Evolutionary conservation across 2,329 filamentous ascomycete species (phyloP).

Genomic region (Ophiocordyceps camponoti-rufipedis): DNA sequence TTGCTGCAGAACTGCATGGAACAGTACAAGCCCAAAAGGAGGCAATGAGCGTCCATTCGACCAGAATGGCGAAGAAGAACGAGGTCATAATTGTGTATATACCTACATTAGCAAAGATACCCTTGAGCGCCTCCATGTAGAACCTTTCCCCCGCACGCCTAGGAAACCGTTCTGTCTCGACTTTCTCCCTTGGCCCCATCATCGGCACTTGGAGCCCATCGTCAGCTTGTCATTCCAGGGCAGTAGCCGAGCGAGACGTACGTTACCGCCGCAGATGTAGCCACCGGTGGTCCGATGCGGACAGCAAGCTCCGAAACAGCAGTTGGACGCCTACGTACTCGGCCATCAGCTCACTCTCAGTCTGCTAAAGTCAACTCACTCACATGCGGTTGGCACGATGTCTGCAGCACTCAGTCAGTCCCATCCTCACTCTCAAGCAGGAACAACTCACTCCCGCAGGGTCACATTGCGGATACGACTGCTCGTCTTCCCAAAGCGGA

Average conservation of each 20-base stretch:
- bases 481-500: background rate
- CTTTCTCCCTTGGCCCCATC: background rate
- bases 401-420: background rate
- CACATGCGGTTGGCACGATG: background rate
- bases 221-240: background rate
- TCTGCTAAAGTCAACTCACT: background rate
- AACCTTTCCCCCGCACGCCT: too few species aligned
- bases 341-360: background rate
- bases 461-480: background rate
- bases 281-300: background rate
- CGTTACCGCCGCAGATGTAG: background rate
- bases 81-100: background rate
- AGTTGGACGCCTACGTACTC: background rate
- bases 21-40: background rate
- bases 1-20: slow-evolving; percentile 6
- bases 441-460: background rate
- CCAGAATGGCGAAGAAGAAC: too few species aligned
- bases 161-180: too few species aligned
- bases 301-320: background rate
- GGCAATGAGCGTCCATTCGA: background rate
- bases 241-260: background rate
- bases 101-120: background rate
- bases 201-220: background rate
- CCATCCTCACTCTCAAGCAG: too few species aligned
- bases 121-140: background rate